Conservation (phyloP, 2,329 filamentous ascomycete species). For the Sphaerulina musiva region DNA sequence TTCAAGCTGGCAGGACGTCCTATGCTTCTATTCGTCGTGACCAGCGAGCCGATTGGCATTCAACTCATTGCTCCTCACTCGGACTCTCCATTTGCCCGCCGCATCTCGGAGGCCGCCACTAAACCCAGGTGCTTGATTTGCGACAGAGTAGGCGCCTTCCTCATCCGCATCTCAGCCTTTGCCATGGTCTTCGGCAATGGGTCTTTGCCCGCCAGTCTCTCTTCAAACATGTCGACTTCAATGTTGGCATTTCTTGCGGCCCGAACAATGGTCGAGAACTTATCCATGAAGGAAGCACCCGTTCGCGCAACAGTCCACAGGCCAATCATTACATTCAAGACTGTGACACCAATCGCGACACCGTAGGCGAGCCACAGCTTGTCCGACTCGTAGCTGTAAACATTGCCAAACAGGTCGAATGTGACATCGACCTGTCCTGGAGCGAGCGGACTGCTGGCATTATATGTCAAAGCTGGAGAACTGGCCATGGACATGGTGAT, state of each 20-base stretch:
- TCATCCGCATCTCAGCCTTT: conserved; percentile 2
- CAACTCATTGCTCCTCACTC: too few species aligned
- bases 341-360: conserved; percentile 10
- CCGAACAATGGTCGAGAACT: conserved; percentile 20
- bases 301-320: conserved; percentile 8
- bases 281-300: conserved; percentile 17
- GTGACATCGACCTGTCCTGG: conserved; percentile 6
- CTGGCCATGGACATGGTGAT: conserved; percentile 18
- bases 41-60: too few species aligned
- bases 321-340: conserved; percentile 13
- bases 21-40: too few species aligned
- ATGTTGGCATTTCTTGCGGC: conserved; percentile 8
- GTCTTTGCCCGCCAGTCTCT: conserved; percentile 9
- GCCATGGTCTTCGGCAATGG: conserved; percentile 9
- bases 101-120: not conserved
- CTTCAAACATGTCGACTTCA: conserved; percentile 8
- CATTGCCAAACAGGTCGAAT: conserved; percentile 11
- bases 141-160: not conserved
- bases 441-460: conserved; percentile 4
- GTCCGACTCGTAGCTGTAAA: conserved; percentile 14
- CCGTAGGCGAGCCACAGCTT: conserved; percentile 20
- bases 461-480: conserved; percentile 7
- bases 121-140: not conserved
- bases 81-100: not conserved
- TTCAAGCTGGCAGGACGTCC: too few species aligned